Base-by-base conservation (phyloP, 371 early-diverging fungal genomes). In the Syncephalastrum contaminatum region DNA sequence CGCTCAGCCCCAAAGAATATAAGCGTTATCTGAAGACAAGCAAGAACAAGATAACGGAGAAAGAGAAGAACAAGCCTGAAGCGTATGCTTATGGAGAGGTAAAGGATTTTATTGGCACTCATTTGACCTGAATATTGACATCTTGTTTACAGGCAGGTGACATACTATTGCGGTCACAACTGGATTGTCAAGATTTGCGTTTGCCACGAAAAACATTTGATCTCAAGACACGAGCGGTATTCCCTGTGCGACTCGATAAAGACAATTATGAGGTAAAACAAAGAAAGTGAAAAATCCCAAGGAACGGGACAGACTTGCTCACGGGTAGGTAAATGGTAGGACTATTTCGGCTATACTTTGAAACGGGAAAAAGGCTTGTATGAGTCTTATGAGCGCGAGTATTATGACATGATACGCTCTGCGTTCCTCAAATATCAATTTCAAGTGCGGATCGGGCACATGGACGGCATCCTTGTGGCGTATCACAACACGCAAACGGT, bases 401-500 rank as follows among this genome's bases (percentile, higher is more conserved):
- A 93, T 70, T 93, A 89, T 65, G 98, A 96, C 67, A 93, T 96
- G 94, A 78, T 91, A 42, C 86, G 94, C 4, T 81, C 90, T 2
- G 90, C 92, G 0, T 88, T 94, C 59, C 64, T 96, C 39, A 96
- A 95, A 66, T 95, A 92, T 80, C 88, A 87, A 69, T 89, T 96
- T 52, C 98, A 98, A 72, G 93, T 88, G 5, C 87, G 96, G 4
- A 93, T 98, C 51, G 98, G 98, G 1, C 83, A 90, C 54, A 98
- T 98, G 98, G 97, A 97, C 65, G 98, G 98, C 4, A 87, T 96
- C 20, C 81, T 98, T 62, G 94, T 98, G 0, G 85, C 91, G 0
- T 96, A 92, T 67, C 98, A 98, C 75, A 98, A 95, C 66, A 95
- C 95, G 1, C 75, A 82, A 13, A 77, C 84, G 56, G 82, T 96